Percentiles rank a stretch among this genome's conserved stretches.
Evolutionary conservation across 2,329 filamentous ascomycete genomes (phyloP).

Genomic region (Calcarisporium arbuscula): DNA sequence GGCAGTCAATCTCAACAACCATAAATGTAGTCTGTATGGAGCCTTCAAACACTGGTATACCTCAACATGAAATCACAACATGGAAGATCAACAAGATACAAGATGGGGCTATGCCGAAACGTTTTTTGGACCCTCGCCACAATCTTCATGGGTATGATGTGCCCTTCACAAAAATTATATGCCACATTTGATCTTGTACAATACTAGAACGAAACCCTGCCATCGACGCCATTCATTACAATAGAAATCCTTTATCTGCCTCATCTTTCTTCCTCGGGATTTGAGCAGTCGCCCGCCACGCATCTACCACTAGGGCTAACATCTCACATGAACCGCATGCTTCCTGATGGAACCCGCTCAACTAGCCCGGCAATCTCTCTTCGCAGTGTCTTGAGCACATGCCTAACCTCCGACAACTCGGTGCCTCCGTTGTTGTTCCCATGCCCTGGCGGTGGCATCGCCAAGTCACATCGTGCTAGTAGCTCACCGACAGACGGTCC

Average conservation of each 20-base stretch:
- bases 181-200: too few species aligned
- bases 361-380: slow-evolving; percentile 38
- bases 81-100: too few species aligned
- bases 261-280: slow-evolving; percentile 14
- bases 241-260: slow-evolving; percentile 5
- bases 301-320: slow-evolving; percentile 2
- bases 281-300: neutral
- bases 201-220: slow-evolving; percentile 6
- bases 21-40: too few species aligned
- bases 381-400: slow-evolving; percentile 34
- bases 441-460: slow-evolving; percentile 32
- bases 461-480: slow-evolving; percentile 42
- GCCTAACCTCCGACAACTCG: slow-evolving; percentile 37
- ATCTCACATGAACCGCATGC: slow-evolving; percentile 39
- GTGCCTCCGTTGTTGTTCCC: slow-evolving; percentile 38
- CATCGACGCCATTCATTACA: slow-evolving; percentile 12
- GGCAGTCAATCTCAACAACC: too few species aligned
- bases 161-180: too few species aligned
- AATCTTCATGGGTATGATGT: too few species aligned
- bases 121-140: too few species aligned
- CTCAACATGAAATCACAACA: too few species aligned
- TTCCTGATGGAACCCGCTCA: slow-evolving; percentile 34
- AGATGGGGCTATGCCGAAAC: too few species aligned
- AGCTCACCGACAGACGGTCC: slow-evolving; percentile 42
- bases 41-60: too few species aligned